These are phyloP conservation scores for Mariannaea sp. DNA, from an alignment of 2,329 filamentous ascomycete species.

Conservation along the genomic window DNA sequence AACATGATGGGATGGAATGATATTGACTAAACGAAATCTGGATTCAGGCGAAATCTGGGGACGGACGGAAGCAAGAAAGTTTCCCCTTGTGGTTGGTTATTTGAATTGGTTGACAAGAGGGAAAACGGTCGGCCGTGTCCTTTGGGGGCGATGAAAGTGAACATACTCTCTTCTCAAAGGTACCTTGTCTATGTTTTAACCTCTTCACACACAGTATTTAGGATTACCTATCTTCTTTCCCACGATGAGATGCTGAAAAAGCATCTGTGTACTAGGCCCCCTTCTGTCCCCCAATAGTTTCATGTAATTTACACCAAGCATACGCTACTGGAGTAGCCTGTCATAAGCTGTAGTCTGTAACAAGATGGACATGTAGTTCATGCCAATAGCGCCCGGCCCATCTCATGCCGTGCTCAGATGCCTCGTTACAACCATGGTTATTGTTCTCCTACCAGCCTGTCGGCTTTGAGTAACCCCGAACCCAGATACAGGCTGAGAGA, in stretches of 20 bases:
- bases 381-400: conserved; percentile 11
- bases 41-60: conserved; percentile 18
- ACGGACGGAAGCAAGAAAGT: conserved; percentile 5
- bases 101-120: background rate
- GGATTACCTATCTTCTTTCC: no score
- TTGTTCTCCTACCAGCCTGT: background rate
- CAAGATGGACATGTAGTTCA: conserved; percentile 13
- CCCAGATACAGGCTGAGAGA: background rate
- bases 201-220: no score
- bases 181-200: no score
- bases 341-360: background rate
- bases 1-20: conserved; percentile 12
- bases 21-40: conserved; percentile 6
- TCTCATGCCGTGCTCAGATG: conserved; percentile 6
- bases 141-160: background rate
- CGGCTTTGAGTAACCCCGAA: background rate
- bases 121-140: conserved; percentile 15
- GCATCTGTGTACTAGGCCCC: no score
- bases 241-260: no score
- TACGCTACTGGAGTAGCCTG: background rate
- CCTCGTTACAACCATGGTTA: conserved; percentile 1
- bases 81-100: background rate
- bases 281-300: no score
- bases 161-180: no score
- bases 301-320: no score